Conservation (phyloP, 78 protist genomes). For the Capsaspora owczarzaki region DNA sequence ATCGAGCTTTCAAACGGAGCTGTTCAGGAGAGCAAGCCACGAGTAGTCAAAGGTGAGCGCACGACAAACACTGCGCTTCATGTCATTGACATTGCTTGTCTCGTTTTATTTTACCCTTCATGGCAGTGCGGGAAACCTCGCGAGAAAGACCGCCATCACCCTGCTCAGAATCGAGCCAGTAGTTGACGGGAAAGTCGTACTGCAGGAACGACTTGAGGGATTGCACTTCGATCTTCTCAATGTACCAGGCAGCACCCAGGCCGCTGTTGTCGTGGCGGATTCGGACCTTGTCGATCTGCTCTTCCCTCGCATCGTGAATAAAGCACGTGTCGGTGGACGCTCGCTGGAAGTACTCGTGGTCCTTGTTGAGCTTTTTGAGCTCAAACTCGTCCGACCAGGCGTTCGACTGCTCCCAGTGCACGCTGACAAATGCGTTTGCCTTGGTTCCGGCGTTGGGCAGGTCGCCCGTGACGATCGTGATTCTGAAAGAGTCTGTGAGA, state of each 20-base stretch:
- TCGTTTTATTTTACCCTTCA: not conserved
- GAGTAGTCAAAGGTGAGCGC: too few species aligned
- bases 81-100: not conserved
- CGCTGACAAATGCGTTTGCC: constrained; percentile 4
- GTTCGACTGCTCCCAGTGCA: not conserved
- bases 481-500: too few species aligned
- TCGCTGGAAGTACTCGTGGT: too few species aligned
- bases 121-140: not conserved
- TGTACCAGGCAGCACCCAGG: constrained; percentile 11
- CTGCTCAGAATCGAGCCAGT: not conserved
- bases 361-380: not conserved
- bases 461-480: not conserved
- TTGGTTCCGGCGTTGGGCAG: constrained; percentile 8
- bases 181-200: not conserved
- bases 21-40: too few species aligned
- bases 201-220: not conserved
- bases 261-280: constrained; percentile 11
- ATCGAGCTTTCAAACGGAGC: too few species aligned
- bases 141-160: not conserved
- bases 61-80: too few species aligned
- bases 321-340: not conserved
- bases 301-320: not conserved
- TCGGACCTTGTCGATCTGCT: not conserved
- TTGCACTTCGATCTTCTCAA: not conserved
- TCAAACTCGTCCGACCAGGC: not conserved